Evolutionary conservation across 2,329 filamentous ascomycete species (phyloP), one percentile per base, ranked within the genome.

Genomic region (Aureobasidium sp.): DNA sequence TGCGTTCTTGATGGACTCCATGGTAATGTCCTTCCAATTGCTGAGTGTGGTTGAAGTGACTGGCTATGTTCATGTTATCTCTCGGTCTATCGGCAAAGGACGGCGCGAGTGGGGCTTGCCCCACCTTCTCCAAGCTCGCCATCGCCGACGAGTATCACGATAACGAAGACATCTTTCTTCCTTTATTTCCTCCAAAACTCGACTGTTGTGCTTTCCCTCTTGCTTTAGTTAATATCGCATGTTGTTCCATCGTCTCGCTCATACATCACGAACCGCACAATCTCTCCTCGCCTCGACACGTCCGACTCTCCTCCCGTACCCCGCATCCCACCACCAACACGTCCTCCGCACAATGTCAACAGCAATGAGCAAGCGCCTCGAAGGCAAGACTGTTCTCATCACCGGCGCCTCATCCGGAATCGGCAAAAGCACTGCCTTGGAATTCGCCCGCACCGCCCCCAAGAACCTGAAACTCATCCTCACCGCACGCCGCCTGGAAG

Each of bases 391-490:
- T 6, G 85, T 98, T 67, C 81, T 98, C 66, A 88, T 99, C 69
- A 98, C 96, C 7, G 96, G 96, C 65, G 96, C 96, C 38, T 96
- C 92, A 5, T 97, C 94, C 25, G 96, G 96, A 68, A 98, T 99
- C 79, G 96, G 96, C 29, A 88, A 87, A 65, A 89, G 87, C 72
- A 91, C 88, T 23, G 96, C 95, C n/a, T 84, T 96, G 70, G 96
- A 98, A 79, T 99, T 98, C 76, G 96, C 96, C 31, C 90, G 93
- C 66, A 95, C 95, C 2, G 88, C 92, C 27, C 94, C 94, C 10
- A 86, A 90, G 65, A 87, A 92, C 77, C 85, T 98, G 70, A 94
- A 92, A 77, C 86, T 99, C 59, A 90, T 98, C 71, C 81, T 98
- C 67, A 96, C 96, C 9, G 96, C 96, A n/a, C 89, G 96, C 33